Conservation (phyloP, 306 rosid species). For the Argentina anserina region DNA sequence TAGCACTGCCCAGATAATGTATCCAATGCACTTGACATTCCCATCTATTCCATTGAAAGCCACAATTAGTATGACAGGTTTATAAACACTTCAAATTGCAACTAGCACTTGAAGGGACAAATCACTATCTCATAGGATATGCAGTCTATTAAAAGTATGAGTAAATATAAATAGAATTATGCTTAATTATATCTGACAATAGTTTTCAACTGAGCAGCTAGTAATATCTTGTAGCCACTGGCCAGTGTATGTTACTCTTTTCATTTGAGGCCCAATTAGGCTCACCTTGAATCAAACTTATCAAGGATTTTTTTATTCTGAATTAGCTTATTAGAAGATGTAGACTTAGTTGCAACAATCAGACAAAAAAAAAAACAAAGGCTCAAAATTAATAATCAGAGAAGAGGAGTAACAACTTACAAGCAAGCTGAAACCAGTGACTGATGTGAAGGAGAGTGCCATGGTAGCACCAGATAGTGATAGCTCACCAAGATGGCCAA, state of each 20-base stretch:
- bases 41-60: slow-evolving; percentile 38
- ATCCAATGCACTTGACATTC: slow-evolving; percentile 69
- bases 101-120: background rate
- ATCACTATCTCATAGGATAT: background rate
- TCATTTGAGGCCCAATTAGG: background rate
- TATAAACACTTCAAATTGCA: background rate
- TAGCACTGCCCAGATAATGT: slow-evolving; percentile 78
- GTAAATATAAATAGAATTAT: too few species aligned
- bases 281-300: background rate
- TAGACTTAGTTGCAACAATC: background rate
- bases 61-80: background rate
- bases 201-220: background rate
- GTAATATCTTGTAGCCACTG: background rate
- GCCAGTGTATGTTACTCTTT: background rate
- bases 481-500: slow-evolving; percentile 64
- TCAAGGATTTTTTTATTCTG: background rate
- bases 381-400: background rate
- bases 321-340: too few species aligned
- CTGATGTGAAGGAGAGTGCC: slow-evolving; percentile 70
- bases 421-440: slow-evolving; percentile 71
- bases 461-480: slow-evolving; percentile 66
- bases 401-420: slow-evolving; percentile 32
- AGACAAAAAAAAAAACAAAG: background rate
- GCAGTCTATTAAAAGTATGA: background rate
- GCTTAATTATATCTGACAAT: background rate